phyloP scores from a whole-genome alignment of 305 asterid genomes.

The Fraxinus albicans region DNA sequence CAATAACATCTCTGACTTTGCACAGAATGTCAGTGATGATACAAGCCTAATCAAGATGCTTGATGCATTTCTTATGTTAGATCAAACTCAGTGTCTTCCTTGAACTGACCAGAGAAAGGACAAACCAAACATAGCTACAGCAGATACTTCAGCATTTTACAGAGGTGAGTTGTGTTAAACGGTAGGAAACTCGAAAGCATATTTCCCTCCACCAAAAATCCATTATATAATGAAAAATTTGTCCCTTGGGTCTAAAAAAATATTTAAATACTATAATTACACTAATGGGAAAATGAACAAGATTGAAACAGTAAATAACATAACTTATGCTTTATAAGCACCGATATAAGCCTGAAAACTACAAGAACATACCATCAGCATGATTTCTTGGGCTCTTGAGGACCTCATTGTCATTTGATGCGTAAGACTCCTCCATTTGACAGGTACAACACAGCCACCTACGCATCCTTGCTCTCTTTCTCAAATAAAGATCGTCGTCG shows the following conservation, averaged over 20 bases:
- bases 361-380: slow-evolving; percentile 53
- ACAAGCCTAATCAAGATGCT: neutral
- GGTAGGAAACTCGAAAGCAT: neutral
- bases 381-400: slow-evolving; percentile 67
- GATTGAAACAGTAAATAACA: slow-evolving; percentile 6
- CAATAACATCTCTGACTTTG: neutral
- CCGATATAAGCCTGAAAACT: slow-evolving; percentile 11
- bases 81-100: neutral
- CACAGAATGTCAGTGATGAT: neutral
- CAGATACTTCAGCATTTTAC: neutral
- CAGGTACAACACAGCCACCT: slow-evolving; percentile 92
- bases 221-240: neutral
- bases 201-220: neutral
- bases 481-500: slow-evolving; percentile 57
- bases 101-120: neutral
- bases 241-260: neutral
- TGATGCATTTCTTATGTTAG: neutral
- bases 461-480: slow-evolving; percentile 83
- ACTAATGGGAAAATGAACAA: neutral
- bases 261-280: neutral
- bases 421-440: slow-evolving; percentile 78
- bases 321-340: neutral
- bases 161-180: neutral
- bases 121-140: neutral
- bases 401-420: slow-evolving; percentile 67